Evolutionary conservation across 2,329 filamentous ascomycete genomes (phyloP).

Genomic region (Exophiala aquamarina): DNA sequence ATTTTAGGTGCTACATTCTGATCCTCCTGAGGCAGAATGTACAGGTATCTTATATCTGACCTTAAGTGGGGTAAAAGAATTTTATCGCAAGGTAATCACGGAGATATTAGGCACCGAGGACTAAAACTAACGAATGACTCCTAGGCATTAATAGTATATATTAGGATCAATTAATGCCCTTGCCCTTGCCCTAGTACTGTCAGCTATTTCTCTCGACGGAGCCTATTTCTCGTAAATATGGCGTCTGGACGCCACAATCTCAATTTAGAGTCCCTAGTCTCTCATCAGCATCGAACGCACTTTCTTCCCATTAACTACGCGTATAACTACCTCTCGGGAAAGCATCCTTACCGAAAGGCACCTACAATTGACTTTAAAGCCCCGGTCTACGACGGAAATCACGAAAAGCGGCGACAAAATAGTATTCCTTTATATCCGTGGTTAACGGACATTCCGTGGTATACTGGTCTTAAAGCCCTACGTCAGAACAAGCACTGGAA

Average conservation of each 20-base stretch:
- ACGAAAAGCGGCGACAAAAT: background rate
- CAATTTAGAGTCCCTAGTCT: background rate
- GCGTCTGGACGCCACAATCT: background rate
- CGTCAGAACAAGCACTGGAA: constrained; percentile 1
- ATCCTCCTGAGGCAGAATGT: too few species aligned
- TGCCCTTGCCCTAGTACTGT: too few species aligned
- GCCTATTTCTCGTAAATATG: background rate
- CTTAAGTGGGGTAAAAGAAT: too few species aligned
- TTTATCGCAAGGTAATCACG: too few species aligned
- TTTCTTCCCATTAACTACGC: background rate
- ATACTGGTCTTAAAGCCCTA: background rate
- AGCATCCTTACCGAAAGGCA: background rate
- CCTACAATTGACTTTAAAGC: background rate
- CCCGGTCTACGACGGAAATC: background rate
- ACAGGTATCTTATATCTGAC: too few species aligned
- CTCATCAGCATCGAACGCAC: background rate
- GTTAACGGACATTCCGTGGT: background rate
- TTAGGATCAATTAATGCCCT: too few species aligned
- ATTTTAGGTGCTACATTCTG: too few species aligned
- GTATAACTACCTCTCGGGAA: background rate
- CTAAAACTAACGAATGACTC: too few species aligned
- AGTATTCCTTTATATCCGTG: background rate
- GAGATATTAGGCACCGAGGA: too few species aligned
- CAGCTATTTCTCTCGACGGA: too few species aligned
- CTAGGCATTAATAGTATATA: too few species aligned